A percentile compares a stretch with the other conserved stretches of the same genome.
These are phyloP conservation scores for Volvariella volvacea DNA, from an alignment of 1,284 basidiomycete genomes.

Conservation along the genomic window DNA sequence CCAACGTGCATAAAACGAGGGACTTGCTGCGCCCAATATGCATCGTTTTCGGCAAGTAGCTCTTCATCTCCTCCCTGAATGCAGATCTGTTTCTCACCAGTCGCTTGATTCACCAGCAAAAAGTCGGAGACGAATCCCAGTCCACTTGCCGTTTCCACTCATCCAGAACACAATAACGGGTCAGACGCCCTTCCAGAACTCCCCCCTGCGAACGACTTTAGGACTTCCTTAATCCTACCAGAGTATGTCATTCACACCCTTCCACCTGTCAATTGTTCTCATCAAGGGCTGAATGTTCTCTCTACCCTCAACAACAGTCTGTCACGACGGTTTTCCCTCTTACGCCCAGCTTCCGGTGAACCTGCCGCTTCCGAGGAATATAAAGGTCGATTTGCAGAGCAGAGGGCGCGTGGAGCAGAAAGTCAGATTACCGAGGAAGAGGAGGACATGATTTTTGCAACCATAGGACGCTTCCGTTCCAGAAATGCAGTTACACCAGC, in stretches of 20 bases:
- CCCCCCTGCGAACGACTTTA: conserved; percentile 66
- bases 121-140: conserved; percentile 57
- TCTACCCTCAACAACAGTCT: no score
- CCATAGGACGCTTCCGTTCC: conserved; percentile 50
- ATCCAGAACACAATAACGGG: conserved; percentile 16
- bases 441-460: conserved; percentile 75
- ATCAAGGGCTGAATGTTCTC: conserved; percentile 8
- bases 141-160: conserved; percentile 29
- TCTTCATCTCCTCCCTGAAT: conserved; percentile 14
- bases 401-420: conserved; percentile 59
- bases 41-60: conserved; percentile 71
- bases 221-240: conserved; percentile 75
- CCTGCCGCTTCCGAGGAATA: conserved; percentile 59
- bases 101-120: conserved; percentile 34
- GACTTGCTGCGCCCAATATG: conserved; percentile 40
- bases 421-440: conserved; percentile 72
- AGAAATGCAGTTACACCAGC: conserved; percentile 24
- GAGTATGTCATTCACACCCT: conserved; percentile 46
- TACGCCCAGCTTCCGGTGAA: conserved; percentile 59
- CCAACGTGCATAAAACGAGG: conserved; percentile 68
- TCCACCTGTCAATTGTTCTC: background rate
- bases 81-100: conserved; percentile 16
- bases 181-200: conserved; percentile 43
- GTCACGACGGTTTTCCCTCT: conserved; percentile 70
- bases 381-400: conserved; percentile 61